phyloP scores from a whole-genome alignment of 768 basidiomycete species.

The Termitomyces sp. region DNA sequence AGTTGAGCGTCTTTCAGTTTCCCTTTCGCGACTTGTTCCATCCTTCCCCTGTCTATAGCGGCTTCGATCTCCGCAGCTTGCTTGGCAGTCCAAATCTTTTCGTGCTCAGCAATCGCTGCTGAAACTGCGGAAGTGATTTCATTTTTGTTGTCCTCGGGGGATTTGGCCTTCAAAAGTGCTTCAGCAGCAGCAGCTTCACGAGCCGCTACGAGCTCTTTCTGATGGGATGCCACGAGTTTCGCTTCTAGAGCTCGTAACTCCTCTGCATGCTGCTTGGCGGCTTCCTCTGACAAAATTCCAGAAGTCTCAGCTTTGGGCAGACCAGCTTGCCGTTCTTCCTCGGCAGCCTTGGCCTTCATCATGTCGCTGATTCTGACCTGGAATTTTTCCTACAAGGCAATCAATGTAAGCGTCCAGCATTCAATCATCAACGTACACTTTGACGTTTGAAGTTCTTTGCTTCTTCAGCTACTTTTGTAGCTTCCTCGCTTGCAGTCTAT shows the following conservation, averaged over 20 bases:
- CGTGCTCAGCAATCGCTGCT: slow-evolving; percentile 41
- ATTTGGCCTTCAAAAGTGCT: slow-evolving; percentile 30
- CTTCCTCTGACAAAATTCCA: slow-evolving; percentile 24
- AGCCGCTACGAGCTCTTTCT: slow-evolving; percentile 46
- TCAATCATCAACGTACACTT: slow-evolving; percentile 24
- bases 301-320: slow-evolving; percentile 17
- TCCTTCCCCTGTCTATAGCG: slow-evolving; percentile 65
- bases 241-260: slow-evolving; percentile 53
- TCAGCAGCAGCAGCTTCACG: slow-evolving; percentile 35
- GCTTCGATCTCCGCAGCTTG: slow-evolving; percentile 53
- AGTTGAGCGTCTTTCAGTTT: slow-evolving; percentile 72
- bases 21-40: slow-evolving; percentile 53
- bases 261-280: slow-evolving; percentile 48
- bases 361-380: slow-evolving; percentile 46
- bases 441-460: slow-evolving; percentile 35
- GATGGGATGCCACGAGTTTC: slow-evolving; percentile 46
- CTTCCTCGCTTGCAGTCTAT: slow-evolving; percentile 36
- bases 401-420: slow-evolving; percentile 1
- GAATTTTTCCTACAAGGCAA: slow-evolving; percentile 50
- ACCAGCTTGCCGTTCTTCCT: slow-evolving; percentile 39
- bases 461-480: slow-evolving; percentile 38
- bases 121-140: slow-evolving; percentile 45
- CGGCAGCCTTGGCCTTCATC: slow-evolving; percentile 43
- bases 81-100: slow-evolving; percentile 37
- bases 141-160: slow-evolving; percentile 24